phyloP scores from a whole-genome alignment of 257 asterid species.

The Solanum clarkiae region DNA sequence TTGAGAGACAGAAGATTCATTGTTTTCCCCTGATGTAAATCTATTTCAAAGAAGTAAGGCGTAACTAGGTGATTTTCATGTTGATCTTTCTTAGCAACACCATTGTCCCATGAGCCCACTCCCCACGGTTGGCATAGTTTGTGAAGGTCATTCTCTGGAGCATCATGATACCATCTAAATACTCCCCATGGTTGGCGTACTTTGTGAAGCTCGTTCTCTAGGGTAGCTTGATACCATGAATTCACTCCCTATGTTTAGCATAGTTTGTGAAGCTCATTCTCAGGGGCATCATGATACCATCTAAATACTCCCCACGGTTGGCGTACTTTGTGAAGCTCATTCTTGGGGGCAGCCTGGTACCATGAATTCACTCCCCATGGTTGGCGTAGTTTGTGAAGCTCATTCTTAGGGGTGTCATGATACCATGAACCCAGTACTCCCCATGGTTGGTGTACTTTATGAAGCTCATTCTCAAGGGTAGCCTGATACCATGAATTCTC shows the following conservation, averaged over 20 bases:
- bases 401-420: rapidly evolving
- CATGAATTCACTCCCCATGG: rapidly evolving
- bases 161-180: rapidly evolving
- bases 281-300: background rate
- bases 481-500: background rate
- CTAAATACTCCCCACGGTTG: rapidly evolving
- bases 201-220: background rate
- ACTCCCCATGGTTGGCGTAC: background rate
- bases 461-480: rapidly evolving
- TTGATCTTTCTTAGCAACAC: slow-evolving; percentile 45
- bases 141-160: rapidly evolving
- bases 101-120: background rate
- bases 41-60: slow-evolving; percentile 55
- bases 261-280: background rate
- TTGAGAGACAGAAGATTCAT: slow-evolving; percentile 40
- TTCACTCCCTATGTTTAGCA: background rate
- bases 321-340: background rate
- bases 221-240: background rate
- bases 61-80: slow-evolving; percentile 41
- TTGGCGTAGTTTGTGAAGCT: background rate
- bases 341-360: background rate
- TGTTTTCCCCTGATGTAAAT: slow-evolving; percentile 31
- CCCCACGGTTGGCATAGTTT: background rate
- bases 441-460: background rate
- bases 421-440: rapidly evolving